Base-by-base conservation (phyloP, 257 asterid genomes). In the Ehretia macrophylla region DNA sequence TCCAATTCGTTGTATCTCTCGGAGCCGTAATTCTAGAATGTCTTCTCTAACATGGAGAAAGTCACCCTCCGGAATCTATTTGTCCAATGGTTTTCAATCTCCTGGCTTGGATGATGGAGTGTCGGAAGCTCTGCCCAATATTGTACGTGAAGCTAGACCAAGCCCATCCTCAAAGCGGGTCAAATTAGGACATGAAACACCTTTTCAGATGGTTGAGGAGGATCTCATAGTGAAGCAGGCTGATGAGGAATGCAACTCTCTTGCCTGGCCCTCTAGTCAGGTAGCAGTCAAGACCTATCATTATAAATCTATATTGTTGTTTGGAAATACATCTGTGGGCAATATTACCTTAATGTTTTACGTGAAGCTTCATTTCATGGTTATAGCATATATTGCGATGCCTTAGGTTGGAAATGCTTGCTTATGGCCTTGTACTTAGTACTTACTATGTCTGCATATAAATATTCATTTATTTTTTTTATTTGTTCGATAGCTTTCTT, bases 131-230 rank as follows among this genome's bases (percentile, higher is more conserved):
- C 62, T 81, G 8, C 83, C 84, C 8, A 79, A 73, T 75, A 79
- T 80, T 68, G 83, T 90, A 51, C 89, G 77, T 52, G 96, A 87
- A 72, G 95, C 94, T 70, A 85, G 84, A 76, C 95, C 81, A 47
- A 87, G 88, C 58, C 89, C 94, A 6, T 78, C 86, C 11, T 87
- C 95, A 16, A 90, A 90, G 63, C 83, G 96, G 73, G 83, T 90
- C 75, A 90, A 90, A 80, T 73, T 87, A 76, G 95, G 95, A 52
- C 78, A 85, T 17, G 90, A 84, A 53, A 66, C 64, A 60, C 78
- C 81, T 35, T 65, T 68, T 71, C 53, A 70, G 42, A 57, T 54
- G 63, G 72, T 67, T 20, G 64, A 65, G 62, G 83, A 71, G 54
- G 79, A 72, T 68, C 11, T 59, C 55, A 65, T 59, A 39, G 52